Percentiles rank a stretch among this genome's conserved stretches.
Conservation (phyloP, 2,329 filamentous ascomycete genomes). For the Juglanconis sp. region DNA sequence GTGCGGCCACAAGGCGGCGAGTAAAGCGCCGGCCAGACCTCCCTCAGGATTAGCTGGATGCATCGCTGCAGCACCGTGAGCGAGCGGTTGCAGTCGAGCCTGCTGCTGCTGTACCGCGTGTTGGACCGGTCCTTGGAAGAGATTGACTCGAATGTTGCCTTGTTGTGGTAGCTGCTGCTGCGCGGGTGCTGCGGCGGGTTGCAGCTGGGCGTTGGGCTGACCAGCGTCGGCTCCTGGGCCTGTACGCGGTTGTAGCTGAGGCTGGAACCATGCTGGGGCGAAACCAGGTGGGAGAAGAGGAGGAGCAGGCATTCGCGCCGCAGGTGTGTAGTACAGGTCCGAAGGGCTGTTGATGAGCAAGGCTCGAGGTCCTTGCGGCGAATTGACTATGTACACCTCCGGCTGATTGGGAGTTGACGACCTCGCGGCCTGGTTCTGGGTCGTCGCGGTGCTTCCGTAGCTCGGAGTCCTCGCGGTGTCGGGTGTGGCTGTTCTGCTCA, state of each 20-base stretch:
- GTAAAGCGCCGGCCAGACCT: slow-evolving; percentile 29
- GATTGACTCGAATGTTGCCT: slow-evolving; percentile 10
- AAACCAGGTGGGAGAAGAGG: slow-evolving; percentile 8
- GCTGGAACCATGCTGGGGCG: slow-evolving; percentile 22
- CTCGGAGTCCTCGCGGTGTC: slow-evolving; percentile 36
- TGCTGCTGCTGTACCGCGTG: slow-evolving; percentile 4
- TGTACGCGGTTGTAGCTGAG: slow-evolving; percentile 26
- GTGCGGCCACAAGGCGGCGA: slow-evolving; percentile 54
- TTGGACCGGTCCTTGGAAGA: slow-evolving; percentile 7
- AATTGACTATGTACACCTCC: slow-evolving; percentile 60
- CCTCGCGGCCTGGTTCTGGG: slow-evolving; percentile 20
- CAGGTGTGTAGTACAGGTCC: slow-evolving; percentile 48
- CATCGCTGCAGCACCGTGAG: slow-evolving; percentile 14
- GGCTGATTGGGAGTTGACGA: slow-evolving; percentile 29
- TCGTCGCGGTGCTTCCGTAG: slow-evolving; percentile 25
- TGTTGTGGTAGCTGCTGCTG: slow-evolving; percentile 12
- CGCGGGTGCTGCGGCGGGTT: neutral
- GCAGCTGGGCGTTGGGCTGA: slow-evolving; percentile 21
- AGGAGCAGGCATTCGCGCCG: neutral
- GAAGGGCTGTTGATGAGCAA: slow-evolving; percentile 51
- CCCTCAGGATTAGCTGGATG: slow-evolving; percentile 38
- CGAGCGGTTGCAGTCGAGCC: slow-evolving; percentile 7
- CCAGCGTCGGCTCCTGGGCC: slow-evolving; percentile 5
- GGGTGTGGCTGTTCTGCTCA: slow-evolving; percentile 47
- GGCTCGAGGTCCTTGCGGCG: slow-evolving; percentile 56